These are phyloP conservation scores for Rubus idaeus DNA, from an alignment of 306 rosid species.

Conservation along the genomic window DNA sequence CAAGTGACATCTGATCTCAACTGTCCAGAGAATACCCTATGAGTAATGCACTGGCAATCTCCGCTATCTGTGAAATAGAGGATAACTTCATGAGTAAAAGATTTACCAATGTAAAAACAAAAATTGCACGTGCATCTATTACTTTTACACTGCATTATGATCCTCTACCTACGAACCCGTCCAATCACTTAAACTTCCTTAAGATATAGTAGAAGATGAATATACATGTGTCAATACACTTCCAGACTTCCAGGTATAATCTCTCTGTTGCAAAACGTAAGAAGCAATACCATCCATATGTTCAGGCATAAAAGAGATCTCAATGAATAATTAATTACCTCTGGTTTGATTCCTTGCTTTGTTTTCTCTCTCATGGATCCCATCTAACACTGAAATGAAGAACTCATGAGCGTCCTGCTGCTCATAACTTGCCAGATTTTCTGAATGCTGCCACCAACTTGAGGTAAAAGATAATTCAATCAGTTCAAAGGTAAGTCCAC, in stretches of 20 bases:
- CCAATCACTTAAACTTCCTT: neutral
- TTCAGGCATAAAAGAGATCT: neutral
- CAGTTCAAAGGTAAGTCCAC: conserved; percentile 38
- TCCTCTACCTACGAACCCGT: neutral
- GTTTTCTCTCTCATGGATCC: conserved; percentile 72
- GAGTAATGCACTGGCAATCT: conserved; percentile 84
- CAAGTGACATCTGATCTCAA: conserved; percentile 92
- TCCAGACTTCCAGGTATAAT: neutral
- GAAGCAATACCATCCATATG: neutral
- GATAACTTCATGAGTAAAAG: conserved; percentile 22
- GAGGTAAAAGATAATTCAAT: conserved; percentile 58
- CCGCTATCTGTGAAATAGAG: conserved; percentile 49
- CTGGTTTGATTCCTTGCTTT: conserved; percentile 49
- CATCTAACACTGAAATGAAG: conserved; percentile 86
- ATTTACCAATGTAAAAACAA: conserved; percentile 10
- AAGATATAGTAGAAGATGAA: neutral
- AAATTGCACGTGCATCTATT: neutral
- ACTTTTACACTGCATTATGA: neutral
- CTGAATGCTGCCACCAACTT: conserved; percentile 91
- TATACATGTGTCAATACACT: neutral
- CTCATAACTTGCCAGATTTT: conserved; percentile 84
- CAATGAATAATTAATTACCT: conserved; percentile 56
- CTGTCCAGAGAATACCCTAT: conserved; percentile 74
- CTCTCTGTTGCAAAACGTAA: conserved; percentile 1
- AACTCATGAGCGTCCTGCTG: conserved; percentile 98